Percentiles rank a stretch among this genome's conserved stretches.
These are phyloP conservation scores for Beauveria rudraprayagi DNA, from an alignment of 2,329 filamentous ascomycete species.

Conservation along the genomic window DNA sequence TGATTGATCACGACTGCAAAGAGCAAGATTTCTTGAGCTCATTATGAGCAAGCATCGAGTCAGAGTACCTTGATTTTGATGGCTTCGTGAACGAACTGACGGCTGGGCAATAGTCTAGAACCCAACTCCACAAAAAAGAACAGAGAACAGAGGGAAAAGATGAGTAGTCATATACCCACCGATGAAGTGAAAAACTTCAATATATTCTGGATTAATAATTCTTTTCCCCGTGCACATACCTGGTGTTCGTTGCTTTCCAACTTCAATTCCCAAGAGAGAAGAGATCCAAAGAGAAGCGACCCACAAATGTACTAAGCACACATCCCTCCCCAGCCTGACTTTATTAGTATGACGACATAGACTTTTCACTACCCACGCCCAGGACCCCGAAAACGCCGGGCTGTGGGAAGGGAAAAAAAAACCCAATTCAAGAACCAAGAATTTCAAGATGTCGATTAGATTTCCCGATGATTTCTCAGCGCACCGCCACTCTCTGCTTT, in stretches of 20 bases:
- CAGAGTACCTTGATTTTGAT: neutral
- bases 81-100: too few relatives aligned
- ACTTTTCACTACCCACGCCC: neutral
- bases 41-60: neutral
- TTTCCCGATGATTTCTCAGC: neutral
- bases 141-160: neutral
- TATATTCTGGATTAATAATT: neutral
- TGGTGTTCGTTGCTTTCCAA: neutral
- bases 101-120: neutral
- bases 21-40: neutral
- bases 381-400: neutral
- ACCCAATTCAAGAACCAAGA: neutral
- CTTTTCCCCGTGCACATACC: neutral
- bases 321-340: too few relatives aligned
- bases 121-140: neutral
- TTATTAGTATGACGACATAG: slow-evolving; percentile 6
- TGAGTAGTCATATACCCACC: neutral
- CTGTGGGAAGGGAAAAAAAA: neutral
- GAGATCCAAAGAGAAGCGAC: neutral
- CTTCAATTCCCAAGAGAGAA: neutral
- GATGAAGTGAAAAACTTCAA: neutral
- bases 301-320: neutral
- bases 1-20: neutral
- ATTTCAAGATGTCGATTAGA: slow-evolving; percentile 7
- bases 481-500: neutral